Conservation (phyloP, 2,329 filamentous ascomycete species). For the Aspergillus tamarii region DNA sequence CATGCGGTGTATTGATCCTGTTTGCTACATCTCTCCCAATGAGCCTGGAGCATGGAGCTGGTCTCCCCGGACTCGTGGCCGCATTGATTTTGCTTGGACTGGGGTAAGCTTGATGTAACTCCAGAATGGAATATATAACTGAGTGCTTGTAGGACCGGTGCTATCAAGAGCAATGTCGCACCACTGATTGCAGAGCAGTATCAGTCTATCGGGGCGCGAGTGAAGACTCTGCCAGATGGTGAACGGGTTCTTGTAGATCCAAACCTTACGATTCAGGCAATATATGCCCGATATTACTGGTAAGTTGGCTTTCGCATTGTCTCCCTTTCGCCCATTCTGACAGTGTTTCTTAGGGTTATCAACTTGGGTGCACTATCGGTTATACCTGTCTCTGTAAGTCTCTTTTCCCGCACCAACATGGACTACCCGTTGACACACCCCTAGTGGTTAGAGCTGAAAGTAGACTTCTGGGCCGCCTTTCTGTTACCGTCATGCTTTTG, state of each 20-base stretch:
- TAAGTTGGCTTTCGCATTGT: not conserved
- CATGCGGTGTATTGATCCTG: not conserved
- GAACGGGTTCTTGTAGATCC: not conserved
- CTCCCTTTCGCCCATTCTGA: not conserved
- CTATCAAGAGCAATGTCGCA: not conserved
- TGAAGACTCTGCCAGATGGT: not conserved
- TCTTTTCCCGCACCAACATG: rapidly evolving
- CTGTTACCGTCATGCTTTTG: slow-evolving; percentile 7
- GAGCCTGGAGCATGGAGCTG: slow-evolving; percentile 6
- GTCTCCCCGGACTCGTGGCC: slow-evolving; percentile 1
- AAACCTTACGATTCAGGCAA: not conserved
- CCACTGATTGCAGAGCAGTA: not conserved
- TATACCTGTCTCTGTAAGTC: not conserved
- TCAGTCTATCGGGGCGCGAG: not conserved
- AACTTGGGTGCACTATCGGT: not conserved
- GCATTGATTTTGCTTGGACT: slow-evolving; percentile 5
- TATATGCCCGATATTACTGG: slow-evolving; percentile 1
- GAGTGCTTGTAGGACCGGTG: not conserved
- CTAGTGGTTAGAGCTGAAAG: slow-evolving; percentile 9
- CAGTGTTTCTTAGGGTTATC: not conserved
- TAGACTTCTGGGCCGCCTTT: slow-evolving; percentile 11
- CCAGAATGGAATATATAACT: not conserved
- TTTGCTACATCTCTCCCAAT: slow-evolving; percentile 6
- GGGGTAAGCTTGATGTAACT: not conserved
- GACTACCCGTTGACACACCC: not conserved